Conservation (phyloP, 345 rosid genomes). For the Camelina neglecta region DNA sequence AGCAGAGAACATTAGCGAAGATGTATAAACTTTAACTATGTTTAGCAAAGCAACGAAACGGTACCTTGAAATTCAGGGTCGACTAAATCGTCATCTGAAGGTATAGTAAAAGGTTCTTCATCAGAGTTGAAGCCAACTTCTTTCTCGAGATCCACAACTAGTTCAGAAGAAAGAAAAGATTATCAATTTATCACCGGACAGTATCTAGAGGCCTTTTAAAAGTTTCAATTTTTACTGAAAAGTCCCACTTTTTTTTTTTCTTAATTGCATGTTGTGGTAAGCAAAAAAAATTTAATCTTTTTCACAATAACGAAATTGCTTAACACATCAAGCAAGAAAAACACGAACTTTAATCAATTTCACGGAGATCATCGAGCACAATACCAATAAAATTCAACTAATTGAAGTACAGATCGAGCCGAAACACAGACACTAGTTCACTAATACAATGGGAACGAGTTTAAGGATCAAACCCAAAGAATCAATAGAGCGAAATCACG, state of each 20-base stretch:
- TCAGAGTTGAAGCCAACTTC: conserved; percentile 11
- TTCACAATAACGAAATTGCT: too few relatives aligned
- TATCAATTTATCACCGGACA: background rate
- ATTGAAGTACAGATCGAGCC: conserved; percentile 10
- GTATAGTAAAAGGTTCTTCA: conserved; percentile 8
- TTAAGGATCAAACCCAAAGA: background rate
- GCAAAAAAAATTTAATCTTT: too few relatives aligned
- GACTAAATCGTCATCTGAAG: conserved; percentile 24
- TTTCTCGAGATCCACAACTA: conserved; percentile 22
- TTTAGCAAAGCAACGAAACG: background rate
- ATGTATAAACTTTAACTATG: background rate
- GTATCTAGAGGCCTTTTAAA: background rate
- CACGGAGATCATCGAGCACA: background rate
- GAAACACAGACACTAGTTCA: conserved; percentile 21
- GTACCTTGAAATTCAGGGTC: conserved; percentile 29
- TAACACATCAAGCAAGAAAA: too few relatives aligned
- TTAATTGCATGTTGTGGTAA: too few relatives aligned
- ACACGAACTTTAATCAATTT: background rate
- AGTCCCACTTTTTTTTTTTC: too few relatives aligned
- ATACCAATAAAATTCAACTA: background rate
- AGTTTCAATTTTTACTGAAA: background rate
- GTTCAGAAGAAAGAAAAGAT: background rate
- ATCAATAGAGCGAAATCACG: conserved; percentile 12
- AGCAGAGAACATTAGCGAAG: conserved; percentile 1
- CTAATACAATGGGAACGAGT: background rate